Base-by-base conservation (phyloP, 208 protist species). In the Trypanosoma rangeli region DNA sequence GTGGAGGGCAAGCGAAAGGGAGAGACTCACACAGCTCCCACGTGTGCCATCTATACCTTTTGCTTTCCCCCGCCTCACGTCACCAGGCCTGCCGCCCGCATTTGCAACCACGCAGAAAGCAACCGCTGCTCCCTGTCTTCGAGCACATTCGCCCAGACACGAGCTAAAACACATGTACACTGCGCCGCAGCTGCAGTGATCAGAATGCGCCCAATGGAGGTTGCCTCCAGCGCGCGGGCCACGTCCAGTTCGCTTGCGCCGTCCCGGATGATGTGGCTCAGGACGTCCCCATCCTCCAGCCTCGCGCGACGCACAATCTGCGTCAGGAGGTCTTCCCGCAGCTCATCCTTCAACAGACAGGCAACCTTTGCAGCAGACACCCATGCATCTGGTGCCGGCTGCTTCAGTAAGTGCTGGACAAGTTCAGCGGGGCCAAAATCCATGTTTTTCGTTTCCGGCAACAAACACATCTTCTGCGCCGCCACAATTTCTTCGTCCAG, bases 161-260 rank as follows among this genome's bases (percentile, higher is more conserved):
- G 70, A 0, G 58, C 44, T 22, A 90, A 66, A 39, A 44, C 59
- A 22, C 73, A 71, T 3, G 54, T 37, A 48, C 83, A 65, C 28
- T 85, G 76, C 57, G 86, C 70, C 28, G 58, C 49, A 9, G 65
- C 56, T 20, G 76, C 76, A 13, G 62, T 50, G 5, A 73, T 20
- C 15, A 94, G 33, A 60, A 86, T 78, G 46, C 73, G 60, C 0
- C 86, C 89, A 48, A 86, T 73, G 20, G 89, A 85, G 26, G 86
- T 92, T 46, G 49, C 28, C 50, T 76, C 70, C 64, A 92, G 52
- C 7, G 53, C 58, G 31, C 54, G 52, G 12, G 80, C 62, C 64
- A 77, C 83, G 54, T 94, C 89, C 2, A 74, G 77, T 68, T 94
- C 89, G 63, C 86, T 91, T 50, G 84, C 75, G 26, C 79, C 84